Evolutionary conservation across 805 yeast genomes (phyloP), one percentile per base, ranked within the genome.

Genomic region (Cyberlindnera americana): DNA sequence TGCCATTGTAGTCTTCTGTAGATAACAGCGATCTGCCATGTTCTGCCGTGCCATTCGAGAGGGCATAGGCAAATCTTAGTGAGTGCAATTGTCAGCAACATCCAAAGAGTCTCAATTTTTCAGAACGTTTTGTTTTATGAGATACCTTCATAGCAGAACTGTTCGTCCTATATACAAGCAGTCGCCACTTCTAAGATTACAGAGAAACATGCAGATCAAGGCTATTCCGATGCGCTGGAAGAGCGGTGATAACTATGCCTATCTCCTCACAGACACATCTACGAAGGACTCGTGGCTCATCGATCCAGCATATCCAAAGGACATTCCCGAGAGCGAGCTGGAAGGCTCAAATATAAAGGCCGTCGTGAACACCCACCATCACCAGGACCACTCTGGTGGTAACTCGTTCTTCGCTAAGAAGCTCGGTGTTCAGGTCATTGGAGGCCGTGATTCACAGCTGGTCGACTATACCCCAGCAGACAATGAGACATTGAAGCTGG

Each of bases 361-460:
- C 2, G 83, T 93, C 42, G 95, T 86, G 36, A 93, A 93, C 63
- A 93, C 98, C 1, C 99, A 93, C 59, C 99, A 93, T 59, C 99
- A 93, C 61, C 77, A 79, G 56, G 99, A 93, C 59, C 99, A 93
- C 63, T 70, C 96, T 3, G 96, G 87, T 17, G 98, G 97, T 2
- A 90, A 89, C 54, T 62, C 66, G 4, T 50, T 53, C 13, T 58
- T 56, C 16, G 52, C 63, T 33, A 41, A 48, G 33, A 57, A 48
- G 29, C 43, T 50, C 40, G 66, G 64, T 6, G 57, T 81, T 22
- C 85, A 89, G 1, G 64, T 90, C 14, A 80, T 88, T 51, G 96
- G 88, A 1, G 99, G 99, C 12, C 74, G 71, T 38, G 89, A 86
- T 53, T 81, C 88, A 1, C 88, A 90, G 1, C 61, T 69, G 19